Percentiles rank a stretch among this genome's conserved stretches.
These are phyloP conservation scores for Neltuma alba DNA, from an alignment of 306 rosid species.

Conservation along the genomic window DNA sequence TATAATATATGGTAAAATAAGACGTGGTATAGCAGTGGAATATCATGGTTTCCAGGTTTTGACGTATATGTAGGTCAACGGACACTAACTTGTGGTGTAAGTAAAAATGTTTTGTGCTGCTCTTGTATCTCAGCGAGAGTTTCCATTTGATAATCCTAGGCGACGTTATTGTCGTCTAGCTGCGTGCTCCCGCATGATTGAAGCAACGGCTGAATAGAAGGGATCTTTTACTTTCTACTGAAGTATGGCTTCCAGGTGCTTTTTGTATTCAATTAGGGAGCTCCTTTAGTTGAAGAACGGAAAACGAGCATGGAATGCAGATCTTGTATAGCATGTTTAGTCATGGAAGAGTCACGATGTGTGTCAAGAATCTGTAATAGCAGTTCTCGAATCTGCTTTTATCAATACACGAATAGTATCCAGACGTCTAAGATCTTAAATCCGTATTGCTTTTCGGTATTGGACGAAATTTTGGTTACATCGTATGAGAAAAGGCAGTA, in stretches of 20 bases:
- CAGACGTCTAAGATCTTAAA: too few species aligned
- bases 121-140: background rate
- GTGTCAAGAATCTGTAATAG: slow-evolving; percentile 45
- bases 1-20: background rate
- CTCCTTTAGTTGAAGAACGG: too few species aligned
- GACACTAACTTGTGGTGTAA: background rate
- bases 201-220: too few species aligned
- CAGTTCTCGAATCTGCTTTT: background rate
- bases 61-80: background rate
- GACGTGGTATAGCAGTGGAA: slow-evolving; percentile 11
- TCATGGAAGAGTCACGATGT: too few species aligned
- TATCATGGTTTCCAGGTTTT: background rate
- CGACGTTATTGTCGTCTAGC: background rate
- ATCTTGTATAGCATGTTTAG: slow-evolving; percentile 16
- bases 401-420: too few species aligned
- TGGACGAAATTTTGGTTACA: too few species aligned
- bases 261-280: too few species aligned
- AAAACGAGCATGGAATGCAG: too few species aligned
- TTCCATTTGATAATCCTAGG: background rate
- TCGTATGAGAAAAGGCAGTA: background rate
- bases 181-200: too few species aligned
- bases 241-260: slow-evolving; percentile 27
- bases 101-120: slow-evolving; percentile 8
- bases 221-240: too few species aligned
- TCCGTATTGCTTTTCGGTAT: slow-evolving; percentile 47